A percentile compares a stretch with the other conserved stretches of the same genome.
Evolutionary conservation across 139 green algal genomes (phyloP).

Genomic region (Chlamydomonas eustigma): DNA sequence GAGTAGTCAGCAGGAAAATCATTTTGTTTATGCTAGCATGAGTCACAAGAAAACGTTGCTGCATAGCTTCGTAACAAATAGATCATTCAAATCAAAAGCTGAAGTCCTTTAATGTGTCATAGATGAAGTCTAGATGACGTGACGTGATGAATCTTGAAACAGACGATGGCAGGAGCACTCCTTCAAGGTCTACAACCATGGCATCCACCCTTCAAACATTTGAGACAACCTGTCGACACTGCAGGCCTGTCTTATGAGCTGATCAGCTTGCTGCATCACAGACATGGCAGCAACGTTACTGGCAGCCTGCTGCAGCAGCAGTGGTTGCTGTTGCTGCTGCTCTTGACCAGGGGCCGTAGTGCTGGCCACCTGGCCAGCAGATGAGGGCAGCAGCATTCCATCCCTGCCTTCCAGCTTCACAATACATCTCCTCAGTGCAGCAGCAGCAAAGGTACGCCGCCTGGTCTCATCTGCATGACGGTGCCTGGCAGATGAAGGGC

Average conservation of each 20-base stretch:
- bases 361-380: background rate
- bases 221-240: constrained; percentile 52
- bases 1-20: too few relatives aligned
- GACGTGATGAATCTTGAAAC: too few relatives aligned
- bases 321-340: background rate
- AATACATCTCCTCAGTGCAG: constrained; percentile 33
- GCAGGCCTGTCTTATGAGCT: constrained; percentile 58
- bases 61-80: too few relatives aligned
- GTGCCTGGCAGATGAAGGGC: background rate
- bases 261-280: constrained; percentile 51
- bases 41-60: too few relatives aligned
- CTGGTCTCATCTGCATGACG: constrained; percentile 8
- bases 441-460: constrained; percentile 29
- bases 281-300: background rate
- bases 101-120: too few relatives aligned
- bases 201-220: constrained; percentile 88
- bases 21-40: too few relatives aligned
- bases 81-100: too few relatives aligned
- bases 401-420: constrained; percentile 38
- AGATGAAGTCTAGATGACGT: too few relatives aligned
- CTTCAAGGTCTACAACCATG: constrained; percentile 62
- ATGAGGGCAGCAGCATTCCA: background rate
- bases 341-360: background rate
- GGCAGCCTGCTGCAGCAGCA: constrained; percentile 14
- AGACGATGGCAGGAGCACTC: too few relatives aligned